Base-by-base conservation (phyloP, 2,329 filamentous ascomycete genomes). In the Penicillium sp. region DNA sequence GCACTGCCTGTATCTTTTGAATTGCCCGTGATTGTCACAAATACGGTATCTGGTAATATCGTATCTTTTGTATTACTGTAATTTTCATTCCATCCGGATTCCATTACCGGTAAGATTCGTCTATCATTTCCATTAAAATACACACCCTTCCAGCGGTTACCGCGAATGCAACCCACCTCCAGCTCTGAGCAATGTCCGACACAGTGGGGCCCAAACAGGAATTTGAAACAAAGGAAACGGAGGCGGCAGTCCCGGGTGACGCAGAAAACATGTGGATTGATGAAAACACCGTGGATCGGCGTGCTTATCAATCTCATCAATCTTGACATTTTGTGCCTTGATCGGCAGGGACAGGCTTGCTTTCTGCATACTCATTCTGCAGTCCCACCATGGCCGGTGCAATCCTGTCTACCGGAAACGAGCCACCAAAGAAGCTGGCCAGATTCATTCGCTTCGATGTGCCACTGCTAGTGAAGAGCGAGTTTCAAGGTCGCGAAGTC, bases 361-460 rank as follows among this genome's bases (percentile, higher is more conserved):
- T 24, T 45, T n/a, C 32, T 44, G 21, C 18, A 27, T 53, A 48
- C 44, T 53, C 45, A 49, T 43, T 22, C 41, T 41, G 48, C 24
- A 21, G 39, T 43, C 40, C 16, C 46, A 27, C 44, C 43, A 55
- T 55, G 53, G 53, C 42, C 32, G 53, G 53, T 31, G 53, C 48
- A 31, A 38, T 55, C 34, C 48, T 55, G 34, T 55, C 53, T 31
- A 24, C 53, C 10, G 42, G 29, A 36, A 43, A 44, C 29, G 47
- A 45, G 36, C 27, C 47, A 29, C 48, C 53, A 18, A 55, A 50
- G 45, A 47, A 47, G 42, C 53, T 55, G 38, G 47, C 53, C 38
- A 55, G 34, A 42, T 55, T 55, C 48, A 43, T 45, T 39, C 47
- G 47, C 18, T 55, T 50, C 43, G 36, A 55, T 38, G 53, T 50